Evolutionary conservation across 23 red algal species (phyloP).

Genomic region (Gracilaria vermiculophylla): DNA sequence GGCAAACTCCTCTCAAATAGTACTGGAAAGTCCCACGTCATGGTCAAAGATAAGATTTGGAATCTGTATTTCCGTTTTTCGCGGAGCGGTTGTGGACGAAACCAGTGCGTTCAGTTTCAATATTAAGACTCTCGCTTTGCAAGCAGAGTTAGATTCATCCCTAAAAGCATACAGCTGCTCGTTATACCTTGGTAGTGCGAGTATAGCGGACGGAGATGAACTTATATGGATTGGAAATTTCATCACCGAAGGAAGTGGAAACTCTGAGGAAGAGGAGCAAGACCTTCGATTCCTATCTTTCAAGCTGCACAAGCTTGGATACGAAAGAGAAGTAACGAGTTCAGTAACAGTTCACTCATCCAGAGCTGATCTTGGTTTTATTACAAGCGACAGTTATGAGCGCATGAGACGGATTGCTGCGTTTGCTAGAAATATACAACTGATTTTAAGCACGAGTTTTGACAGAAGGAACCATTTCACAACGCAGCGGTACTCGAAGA

Average conservation of each 20-base stretch:
- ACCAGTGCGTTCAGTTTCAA: not conserved
- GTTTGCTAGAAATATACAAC: not conserved
- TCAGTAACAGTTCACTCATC: not conserved
- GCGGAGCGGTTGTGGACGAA: not conserved
- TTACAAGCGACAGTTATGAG: not conserved
- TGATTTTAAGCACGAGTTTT: too few relatives aligned
- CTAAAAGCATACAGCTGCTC: not conserved
- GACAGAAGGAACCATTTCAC: not conserved
- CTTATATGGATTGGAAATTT: not conserved
- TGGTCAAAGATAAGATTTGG: slow-evolving; percentile 25
- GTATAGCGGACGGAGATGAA: not conserved
- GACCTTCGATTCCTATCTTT: not conserved
- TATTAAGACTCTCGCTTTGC: not conserved
- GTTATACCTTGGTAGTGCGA: not conserved
- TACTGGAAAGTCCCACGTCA: not conserved
- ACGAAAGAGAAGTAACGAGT: not conserved
- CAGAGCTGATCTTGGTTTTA: not conserved
- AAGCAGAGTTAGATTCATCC: slow-evolving; percentile 4
- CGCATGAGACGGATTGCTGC: not conserved
- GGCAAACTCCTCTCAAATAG: not conserved
- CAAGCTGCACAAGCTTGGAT: slow-evolving; percentile 1
- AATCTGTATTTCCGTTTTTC: not conserved
- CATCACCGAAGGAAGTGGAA: not conserved
- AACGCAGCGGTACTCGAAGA: not conserved
- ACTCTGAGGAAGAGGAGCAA: not conserved